These are phyloP conservation scores for Leersia perrieri DNA, from an alignment of 176 grass and related monocot genomes.

Conservation along the genomic window DNA sequence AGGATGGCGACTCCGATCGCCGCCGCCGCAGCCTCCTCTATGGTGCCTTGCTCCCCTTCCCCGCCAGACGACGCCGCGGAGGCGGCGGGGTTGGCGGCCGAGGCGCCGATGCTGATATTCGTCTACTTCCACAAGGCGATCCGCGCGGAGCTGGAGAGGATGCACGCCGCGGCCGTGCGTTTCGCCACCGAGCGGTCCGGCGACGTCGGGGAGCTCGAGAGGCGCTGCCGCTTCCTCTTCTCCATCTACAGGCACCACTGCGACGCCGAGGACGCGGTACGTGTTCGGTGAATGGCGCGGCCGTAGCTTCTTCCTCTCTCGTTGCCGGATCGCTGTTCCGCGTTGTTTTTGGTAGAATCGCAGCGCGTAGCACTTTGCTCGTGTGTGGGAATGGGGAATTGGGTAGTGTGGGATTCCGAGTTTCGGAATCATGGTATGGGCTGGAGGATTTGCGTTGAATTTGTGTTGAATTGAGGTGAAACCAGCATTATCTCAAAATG, in stretches of 20 bases:
- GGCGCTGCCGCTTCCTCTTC: slow-evolving; percentile 63
- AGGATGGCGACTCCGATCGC: slow-evolving; percentile 18
- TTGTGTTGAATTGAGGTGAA: neutral
- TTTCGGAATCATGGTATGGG: neutral
- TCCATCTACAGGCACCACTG: slow-evolving; percentile 80
- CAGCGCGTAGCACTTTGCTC: neutral
- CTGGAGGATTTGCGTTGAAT: neutral
- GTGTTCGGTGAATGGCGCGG: slow-evolving; percentile 35
- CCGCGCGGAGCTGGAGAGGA: slow-evolving; percentile 62
- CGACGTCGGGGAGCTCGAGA: slow-evolving; percentile 29
- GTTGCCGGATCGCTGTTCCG: neutral
- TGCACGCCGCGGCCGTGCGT: slow-evolving; percentile 60
- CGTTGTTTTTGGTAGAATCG: neutral
- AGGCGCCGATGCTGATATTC: slow-evolving; percentile 69
- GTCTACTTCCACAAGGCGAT: slow-evolving; percentile 97
- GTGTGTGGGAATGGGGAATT: neutral
- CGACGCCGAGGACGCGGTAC: slow-evolving; percentile 82
- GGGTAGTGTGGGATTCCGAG: too few species aligned
- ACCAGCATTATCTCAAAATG: neutral
- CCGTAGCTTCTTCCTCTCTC: neutral
- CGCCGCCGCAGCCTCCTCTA: slow-evolving; percentile 36
- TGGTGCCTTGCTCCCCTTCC: slow-evolving; percentile 34
- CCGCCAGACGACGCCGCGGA: neutral
- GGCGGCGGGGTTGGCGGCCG: slow-evolving; percentile 33
- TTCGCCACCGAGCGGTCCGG: slow-evolving; percentile 46